Percentiles rank a stretch among this genome's conserved stretches.
Evolutionary conservation across 768 basidiomycete genomes (phyloP).

Genomic region (Pisolithus microcarpus): DNA sequence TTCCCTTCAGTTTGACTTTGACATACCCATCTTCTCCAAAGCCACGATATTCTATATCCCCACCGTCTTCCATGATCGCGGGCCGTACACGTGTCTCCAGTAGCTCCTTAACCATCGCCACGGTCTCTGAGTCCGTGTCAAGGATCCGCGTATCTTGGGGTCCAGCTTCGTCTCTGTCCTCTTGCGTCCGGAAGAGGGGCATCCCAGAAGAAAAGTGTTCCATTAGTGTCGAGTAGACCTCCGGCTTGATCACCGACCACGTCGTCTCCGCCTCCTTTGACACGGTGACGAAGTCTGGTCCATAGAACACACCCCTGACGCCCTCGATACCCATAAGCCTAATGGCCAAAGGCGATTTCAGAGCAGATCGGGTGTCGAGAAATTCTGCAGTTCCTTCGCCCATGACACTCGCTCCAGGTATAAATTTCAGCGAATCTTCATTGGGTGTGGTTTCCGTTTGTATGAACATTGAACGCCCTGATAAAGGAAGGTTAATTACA

Average conservation of each 20-base stretch:
- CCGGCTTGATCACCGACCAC: slow-evolving; percentile 92
- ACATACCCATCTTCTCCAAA: slow-evolving; percentile 83
- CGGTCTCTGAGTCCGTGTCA: slow-evolving; percentile 91
- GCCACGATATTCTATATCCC: slow-evolving; percentile 93
- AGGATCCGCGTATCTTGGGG: slow-evolving; percentile 91
- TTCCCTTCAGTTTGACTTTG: slow-evolving; percentile 88
- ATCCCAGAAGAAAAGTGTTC: slow-evolving; percentile 93
- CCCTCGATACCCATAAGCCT: slow-evolving; percentile 94
- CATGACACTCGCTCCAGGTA: slow-evolving; percentile 88
- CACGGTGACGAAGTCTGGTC: slow-evolving; percentile 96
- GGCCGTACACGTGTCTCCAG: slow-evolving; percentile 92
- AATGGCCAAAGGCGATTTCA: slow-evolving; percentile 90
- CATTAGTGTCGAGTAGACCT: slow-evolving; percentile 94
- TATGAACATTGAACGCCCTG: slow-evolving; percentile 92
- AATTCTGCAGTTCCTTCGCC: slow-evolving; percentile 88
- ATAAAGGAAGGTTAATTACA: background rate
- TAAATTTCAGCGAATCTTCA: slow-evolving; percentile 95
- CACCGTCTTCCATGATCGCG: slow-evolving; percentile 98
- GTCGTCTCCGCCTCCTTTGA: slow-evolving; percentile 80
- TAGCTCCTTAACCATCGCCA: slow-evolving; percentile 98
- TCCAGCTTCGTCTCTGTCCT: slow-evolving; percentile 73
- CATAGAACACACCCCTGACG: slow-evolving; percentile 84
- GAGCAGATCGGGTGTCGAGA: slow-evolving; percentile 78
- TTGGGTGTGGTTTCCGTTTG: slow-evolving; percentile 98
- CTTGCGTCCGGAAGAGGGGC: slow-evolving; percentile 76